phyloP scores from a whole-genome alignment of 73 alveolate species.

The Paramecium tetraurelia region DNA sequence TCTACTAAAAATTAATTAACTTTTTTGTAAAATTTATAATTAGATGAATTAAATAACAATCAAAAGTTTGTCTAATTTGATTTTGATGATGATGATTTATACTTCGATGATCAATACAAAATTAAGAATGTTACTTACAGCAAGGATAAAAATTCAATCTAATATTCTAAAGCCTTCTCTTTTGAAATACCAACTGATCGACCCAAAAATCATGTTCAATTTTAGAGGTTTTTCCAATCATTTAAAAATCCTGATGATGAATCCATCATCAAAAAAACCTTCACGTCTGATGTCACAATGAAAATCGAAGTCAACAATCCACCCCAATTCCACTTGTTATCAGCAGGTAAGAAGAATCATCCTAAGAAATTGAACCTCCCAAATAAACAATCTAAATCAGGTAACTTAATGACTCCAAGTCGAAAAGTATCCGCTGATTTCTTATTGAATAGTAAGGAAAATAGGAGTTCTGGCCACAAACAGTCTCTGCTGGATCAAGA shows the following conservation, averaged over 20 bases:
- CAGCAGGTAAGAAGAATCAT: background rate
- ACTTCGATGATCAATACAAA: background rate
- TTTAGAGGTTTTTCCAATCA: background rate
- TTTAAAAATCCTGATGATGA: background rate
- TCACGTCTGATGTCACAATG: background rate
- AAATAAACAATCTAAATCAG: background rate
- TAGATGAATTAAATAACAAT: background rate
- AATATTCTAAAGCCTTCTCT: background rate
- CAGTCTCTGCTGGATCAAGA: background rate
- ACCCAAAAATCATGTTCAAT: background rate
- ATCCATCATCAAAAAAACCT: background rate
- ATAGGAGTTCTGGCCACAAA: background rate
- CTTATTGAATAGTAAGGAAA: background rate
- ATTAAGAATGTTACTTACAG: background rate
- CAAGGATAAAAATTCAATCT: background rate
- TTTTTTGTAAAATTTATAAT: background rate
- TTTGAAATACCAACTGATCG: background rate
- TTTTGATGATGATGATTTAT: background rate
- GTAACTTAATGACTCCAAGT: background rate
- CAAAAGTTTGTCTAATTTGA: background rate
- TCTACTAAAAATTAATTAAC: background rate
- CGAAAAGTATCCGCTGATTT: background rate
- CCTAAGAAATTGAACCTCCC: background rate
- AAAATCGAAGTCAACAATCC: background rate
- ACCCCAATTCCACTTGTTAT: background rate